phyloP scores from a whole-genome alignment of 2,329 filamentous ascomycete genomes.

The Penicillium olsonii region DNA sequence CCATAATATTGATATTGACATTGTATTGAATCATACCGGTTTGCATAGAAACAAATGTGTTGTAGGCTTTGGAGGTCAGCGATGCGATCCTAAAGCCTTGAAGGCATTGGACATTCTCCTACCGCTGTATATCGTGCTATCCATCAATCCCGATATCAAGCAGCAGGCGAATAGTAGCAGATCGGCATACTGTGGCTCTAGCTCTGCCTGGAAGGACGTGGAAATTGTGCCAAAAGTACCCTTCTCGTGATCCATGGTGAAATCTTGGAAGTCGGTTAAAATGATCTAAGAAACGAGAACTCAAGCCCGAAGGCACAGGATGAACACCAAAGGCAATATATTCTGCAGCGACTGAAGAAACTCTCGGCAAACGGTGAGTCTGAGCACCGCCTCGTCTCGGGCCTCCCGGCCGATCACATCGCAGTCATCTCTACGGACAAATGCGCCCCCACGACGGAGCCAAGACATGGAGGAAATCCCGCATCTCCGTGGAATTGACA shows the following conservation, averaged over 20 bases:
- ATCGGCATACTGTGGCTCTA: constrained; percentile 27
- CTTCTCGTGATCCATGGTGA: constrained; percentile 10
- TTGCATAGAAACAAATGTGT: constrained; percentile 48
- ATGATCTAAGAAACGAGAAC: neutral
- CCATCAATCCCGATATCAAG: constrained; percentile 29
- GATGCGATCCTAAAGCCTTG: neutral
- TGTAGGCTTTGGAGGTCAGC: constrained; percentile 35
- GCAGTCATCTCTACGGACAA: neutral
- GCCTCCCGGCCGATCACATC: neutral
- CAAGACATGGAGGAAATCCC: neutral
- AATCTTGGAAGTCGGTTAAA: neutral
- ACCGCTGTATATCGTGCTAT: constrained; percentile 36
- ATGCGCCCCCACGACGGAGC: constrained; percentile 9
- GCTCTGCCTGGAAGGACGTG: constrained; percentile 20
- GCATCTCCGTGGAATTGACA: neutral
- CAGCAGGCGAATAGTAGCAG: constrained; percentile 30
- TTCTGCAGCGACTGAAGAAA: neutral
- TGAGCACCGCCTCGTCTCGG: neutral
- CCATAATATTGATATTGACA: neutral
- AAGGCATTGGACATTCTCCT: neutral
- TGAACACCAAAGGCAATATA: neutral
- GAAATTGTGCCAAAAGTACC: constrained; percentile 7
- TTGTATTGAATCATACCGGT: constrained; percentile 19
- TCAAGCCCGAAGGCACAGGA: neutral
- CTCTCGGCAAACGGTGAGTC: neutral